These are phyloP conservation scores for Pichia sp. DNA, from an alignment of 1,139 yeast genomes.

Conservation along the genomic window DNA sequence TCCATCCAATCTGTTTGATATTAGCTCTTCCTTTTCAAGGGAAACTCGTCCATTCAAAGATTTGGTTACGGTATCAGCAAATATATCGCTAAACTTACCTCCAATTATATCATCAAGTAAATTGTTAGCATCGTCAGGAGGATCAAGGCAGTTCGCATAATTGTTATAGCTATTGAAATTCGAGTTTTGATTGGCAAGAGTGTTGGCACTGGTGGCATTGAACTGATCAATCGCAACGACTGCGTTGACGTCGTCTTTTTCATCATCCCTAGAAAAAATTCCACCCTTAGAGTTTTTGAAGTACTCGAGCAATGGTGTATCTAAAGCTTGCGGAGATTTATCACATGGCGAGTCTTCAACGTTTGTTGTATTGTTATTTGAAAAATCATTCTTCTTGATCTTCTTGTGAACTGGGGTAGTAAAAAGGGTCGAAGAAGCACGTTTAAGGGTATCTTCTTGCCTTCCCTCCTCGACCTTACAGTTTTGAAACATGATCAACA, in stretches of 20 bases:
- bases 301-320: slow-evolving; percentile 13
- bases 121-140: slow-evolving; percentile 3
- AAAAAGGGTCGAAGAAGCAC: neutral
- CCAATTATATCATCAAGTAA: slow-evolving; percentile 25
- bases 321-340: slow-evolving; percentile 4
- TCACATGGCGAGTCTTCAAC: neutral
- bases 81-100: slow-evolving; percentile 40
- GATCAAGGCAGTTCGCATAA: neutral
- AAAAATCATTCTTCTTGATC: neutral
- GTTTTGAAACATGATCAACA: slow-evolving; percentile 9
- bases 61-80: slow-evolving; percentile 41
- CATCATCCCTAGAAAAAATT: slow-evolving; percentile 8
- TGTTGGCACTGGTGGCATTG: too few species aligned
- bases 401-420: slow-evolving; percentile 10
- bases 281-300: slow-evolving; percentile 8
- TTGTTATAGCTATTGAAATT: neutral
- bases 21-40: neutral
- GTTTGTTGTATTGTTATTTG: neutral
- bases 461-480: neutral
- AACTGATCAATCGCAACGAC: too few species aligned
- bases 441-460: too few species aligned
- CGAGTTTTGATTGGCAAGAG: too few species aligned
- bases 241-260: neutral
- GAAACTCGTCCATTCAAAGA: slow-evolving; percentile 4
- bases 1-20: too few species aligned